phyloP scores from a whole-genome alignment of 805 yeast species.

The Lipomyces mesembrius region DNA sequence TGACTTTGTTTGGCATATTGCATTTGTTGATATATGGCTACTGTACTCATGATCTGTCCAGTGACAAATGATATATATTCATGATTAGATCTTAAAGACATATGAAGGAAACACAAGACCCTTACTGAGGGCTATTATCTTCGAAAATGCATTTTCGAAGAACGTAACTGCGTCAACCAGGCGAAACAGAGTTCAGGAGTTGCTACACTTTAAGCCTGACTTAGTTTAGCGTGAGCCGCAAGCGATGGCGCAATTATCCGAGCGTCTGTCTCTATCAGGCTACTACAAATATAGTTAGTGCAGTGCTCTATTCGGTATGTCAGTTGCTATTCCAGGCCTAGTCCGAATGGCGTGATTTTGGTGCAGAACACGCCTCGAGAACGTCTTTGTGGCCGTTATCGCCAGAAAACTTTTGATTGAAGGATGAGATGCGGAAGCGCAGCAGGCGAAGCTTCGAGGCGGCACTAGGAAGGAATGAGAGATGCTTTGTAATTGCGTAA shows the following conservation, averaged over 20 bases:
- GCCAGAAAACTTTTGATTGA: not conserved
- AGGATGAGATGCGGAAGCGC: not conserved
- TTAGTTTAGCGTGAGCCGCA: constrained; percentile 8
- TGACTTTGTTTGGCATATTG: not conserved
- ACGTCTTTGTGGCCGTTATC: not conserved
- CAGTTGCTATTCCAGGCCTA: not conserved
- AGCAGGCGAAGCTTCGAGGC: too few species aligned
- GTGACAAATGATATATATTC: too few species aligned
- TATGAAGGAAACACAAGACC: not conserved
- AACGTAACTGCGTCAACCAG: not conserved
- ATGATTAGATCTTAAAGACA: too few species aligned
- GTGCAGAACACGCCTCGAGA: constrained; percentile 6
- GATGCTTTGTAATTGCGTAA: not conserved
- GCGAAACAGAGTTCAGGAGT: constrained; percentile 1
- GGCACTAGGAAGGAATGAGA: not conserved
- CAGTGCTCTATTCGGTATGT: not conserved
- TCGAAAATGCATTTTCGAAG: not conserved
- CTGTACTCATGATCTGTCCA: not conserved
- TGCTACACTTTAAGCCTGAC: not conserved
- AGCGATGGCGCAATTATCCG: constrained; percentile 6
- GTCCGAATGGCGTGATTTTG: constrained; percentile 3
- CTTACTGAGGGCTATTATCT: not conserved
- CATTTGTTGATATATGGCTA: not conserved
- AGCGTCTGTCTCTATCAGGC: not conserved
- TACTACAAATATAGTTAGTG: not conserved